Conservation (phyloP, 495 filamentous ascomycete genomes). For the Hypoxylon intermedium region DNA sequence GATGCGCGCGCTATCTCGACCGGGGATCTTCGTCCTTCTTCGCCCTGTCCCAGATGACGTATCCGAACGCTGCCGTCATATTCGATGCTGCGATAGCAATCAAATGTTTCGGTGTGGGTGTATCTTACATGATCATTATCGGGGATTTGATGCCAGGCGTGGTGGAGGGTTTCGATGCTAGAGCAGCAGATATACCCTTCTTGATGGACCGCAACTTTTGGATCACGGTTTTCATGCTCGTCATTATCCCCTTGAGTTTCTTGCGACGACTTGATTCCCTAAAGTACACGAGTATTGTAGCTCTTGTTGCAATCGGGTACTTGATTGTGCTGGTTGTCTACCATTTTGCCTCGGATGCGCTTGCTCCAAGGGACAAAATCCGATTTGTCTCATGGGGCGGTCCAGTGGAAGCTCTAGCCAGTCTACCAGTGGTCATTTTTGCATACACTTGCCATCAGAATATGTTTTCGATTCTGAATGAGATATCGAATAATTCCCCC, state of each 20-base stretch:
- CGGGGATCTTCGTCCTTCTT: slow-evolving; percentile 82
- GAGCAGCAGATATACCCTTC: slow-evolving; percentile 66
- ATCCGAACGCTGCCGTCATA: slow-evolving; percentile 92
- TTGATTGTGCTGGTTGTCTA: slow-evolving; percentile 89
- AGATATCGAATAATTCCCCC: slow-evolving; percentile 85
- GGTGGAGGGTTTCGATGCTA: slow-evolving; percentile 70
- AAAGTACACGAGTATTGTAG: slow-evolving; percentile 95
- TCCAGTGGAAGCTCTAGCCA: slow-evolving; percentile 76
- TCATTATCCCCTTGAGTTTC: slow-evolving; percentile 93
- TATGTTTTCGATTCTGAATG: slow-evolving; percentile 98
- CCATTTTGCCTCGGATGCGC: slow-evolving; percentile 84
- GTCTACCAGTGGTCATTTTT: slow-evolving; percentile 94
- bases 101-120: slow-evolving; percentile 97
- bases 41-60: slow-evolving; percentile 91
- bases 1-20: slow-evolving; percentile 91
- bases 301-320: slow-evolving; percentile 91
- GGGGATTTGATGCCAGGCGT: slow-evolving; percentile 98
- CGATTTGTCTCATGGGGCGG: slow-evolving; percentile 79
- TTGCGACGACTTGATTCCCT: slow-evolving; percentile 88
- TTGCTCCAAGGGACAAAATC: slow-evolving; percentile 72
- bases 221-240: slow-evolving; percentile 97
- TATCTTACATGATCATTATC: slow-evolving; percentile 98
- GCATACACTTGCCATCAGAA: slow-evolving; percentile 99
- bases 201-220: slow-evolving; percentile 91
- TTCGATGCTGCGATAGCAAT: slow-evolving; percentile 97